Conservation (phyloP, 2,329 filamentous ascomycete species). For the Fusarium burgessii region DNA sequence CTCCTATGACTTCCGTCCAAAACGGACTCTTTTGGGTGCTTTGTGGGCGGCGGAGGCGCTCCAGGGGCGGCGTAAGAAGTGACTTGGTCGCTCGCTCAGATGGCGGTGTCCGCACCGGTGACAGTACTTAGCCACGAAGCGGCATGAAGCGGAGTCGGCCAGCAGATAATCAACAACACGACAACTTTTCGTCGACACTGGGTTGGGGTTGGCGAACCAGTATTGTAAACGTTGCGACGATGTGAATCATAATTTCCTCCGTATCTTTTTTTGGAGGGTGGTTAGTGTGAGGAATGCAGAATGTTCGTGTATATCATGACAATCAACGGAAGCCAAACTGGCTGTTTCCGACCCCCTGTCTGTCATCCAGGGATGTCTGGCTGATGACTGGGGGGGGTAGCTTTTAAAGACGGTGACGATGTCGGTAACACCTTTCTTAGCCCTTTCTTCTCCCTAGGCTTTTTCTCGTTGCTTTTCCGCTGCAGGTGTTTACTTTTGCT, state of each 20-base stretch:
- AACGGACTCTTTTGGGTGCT: conserved; percentile 28
- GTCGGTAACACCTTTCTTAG: conserved; percentile 20
- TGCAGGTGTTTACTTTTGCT: conserved; percentile 19
- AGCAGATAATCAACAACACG: conserved; percentile 34
- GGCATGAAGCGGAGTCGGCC: conserved; percentile 39
- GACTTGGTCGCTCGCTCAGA: conserved; percentile 31
- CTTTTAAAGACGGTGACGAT: conserved; percentile 25
- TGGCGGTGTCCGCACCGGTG: conserved; percentile 39
- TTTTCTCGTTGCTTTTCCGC: conserved; percentile 33
- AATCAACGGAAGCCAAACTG: conserved; percentile 34
- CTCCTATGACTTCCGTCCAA: conserved; percentile 18
- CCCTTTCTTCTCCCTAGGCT: conserved; percentile 4
- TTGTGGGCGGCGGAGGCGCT: conserved; percentile 38
- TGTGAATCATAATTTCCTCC: conserved; percentile 17
- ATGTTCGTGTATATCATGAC: conserved; percentile 36
- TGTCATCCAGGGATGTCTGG: conserved; percentile 33
- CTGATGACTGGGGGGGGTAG: conserved; percentile 24
- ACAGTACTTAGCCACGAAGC: conserved; percentile 38
- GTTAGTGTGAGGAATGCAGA: conserved; percentile 23
- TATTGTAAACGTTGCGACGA: conserved; percentile 14
- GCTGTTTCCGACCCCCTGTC: conserved; percentile 36
- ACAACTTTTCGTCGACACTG: conserved; percentile 10
- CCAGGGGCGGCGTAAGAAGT: conserved; percentile 29
- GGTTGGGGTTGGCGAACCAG: conserved; percentile 23
- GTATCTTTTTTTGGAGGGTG: conserved; percentile 23